Evolutionary conservation across 2,329 filamentous ascomycete species (phyloP), one percentile per base, ranked within the genome.

Genomic region (Escovopsis sp.): DNA sequence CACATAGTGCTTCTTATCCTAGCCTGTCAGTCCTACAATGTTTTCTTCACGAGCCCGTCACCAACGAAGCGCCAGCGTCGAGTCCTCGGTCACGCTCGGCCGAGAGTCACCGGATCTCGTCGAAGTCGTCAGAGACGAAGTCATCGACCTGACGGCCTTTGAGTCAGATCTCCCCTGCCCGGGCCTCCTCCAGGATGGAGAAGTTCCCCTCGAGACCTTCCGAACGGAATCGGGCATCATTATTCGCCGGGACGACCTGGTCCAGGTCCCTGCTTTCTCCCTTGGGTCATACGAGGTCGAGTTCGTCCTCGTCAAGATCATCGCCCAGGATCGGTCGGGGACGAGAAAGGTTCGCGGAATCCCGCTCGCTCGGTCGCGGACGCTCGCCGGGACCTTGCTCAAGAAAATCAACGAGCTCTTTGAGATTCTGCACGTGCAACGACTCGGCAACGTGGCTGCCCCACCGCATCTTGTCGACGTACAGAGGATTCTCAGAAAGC

Each of bases 331-430:
- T 21, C 29, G 23, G 0, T 35, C 35, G 0, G 47, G 51, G 0
- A 35, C 46, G 0, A 35, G 49, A n/a, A 45, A 43, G 1, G 41
- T 66, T 7, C 54, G 59, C 2, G 65, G 65, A 0, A 41, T 55
- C 0, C 56, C 58, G 0, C 62, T 58, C 17, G 44, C 53, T 0
- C 50, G 61, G 13, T 55, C 52, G 0, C 43, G 54, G 0, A 46
- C 54, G 0, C 41, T 65, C 13, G 33, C 45, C 4, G 61, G 55
- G 0, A 53, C 56, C 29, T 45, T 69, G 1, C 53, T 51, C 0
- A 50, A 51, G 10, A 59, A 62, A 15, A 17, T 49, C 0, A 65
- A 66, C 25, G 66, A 69, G 34, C 43, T 66, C 4, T 62, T 55
- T 31, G 52, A 55, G 42, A 37, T 68, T 4, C 34, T 49, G 1